Evolutionary conservation across 2,329 filamentous ascomycete genomes (phyloP), one percentile per base, ranked within the genome.

Genomic region (Claviceps sp.): DNA sequence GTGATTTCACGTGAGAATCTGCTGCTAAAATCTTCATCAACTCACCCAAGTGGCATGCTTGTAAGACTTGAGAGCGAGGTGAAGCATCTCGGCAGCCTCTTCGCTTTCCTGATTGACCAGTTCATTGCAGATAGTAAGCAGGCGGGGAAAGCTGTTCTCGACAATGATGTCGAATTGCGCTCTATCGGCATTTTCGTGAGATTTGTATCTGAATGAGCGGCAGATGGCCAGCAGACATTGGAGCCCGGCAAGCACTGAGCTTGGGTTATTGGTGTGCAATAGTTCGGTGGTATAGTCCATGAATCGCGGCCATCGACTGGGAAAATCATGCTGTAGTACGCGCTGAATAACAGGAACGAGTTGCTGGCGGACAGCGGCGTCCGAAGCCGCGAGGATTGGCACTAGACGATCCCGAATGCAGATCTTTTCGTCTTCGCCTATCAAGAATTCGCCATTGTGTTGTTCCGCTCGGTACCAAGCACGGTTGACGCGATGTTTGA

Each of bases 401-500:
- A 98, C 83, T 60, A 98, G 77, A 56, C 90, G 86, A 62, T 91
- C 84, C 67, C 90, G 82, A 66, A 97, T 88, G 59, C 86, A 81
- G 52, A 80, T 75, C 72, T 96, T 96, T 70, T 96, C 93, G 55
- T 86, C 82, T 65, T 97, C 91, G 61, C 86, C 78, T 70, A 95
- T 93, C 60, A 84, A 74, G 61, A 81, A 82, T 61, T 85, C 82
- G 62, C 80, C 78, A 56, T 83, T 79, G 64, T 78, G 82, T 58
- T 91, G 85, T 58, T 94, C 87, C 63, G 78, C 76, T 56, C 80
- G 82, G 52, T 84, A 79, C 93, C 93, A 98, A 62, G 88, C 89
- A 65, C 90, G 86, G 68, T 86, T 91, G 67, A 97, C 86, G 66
- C 90, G 86, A 72, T 98, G 97, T 75, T 98, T 98, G 67, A 97